A percentile compares a stretch with the other conserved stretches of the same genome.
Evolutionary conservation across 768 basidiomycete species (phyloP).

Genomic region (Boletus vinaceobasis): DNA sequence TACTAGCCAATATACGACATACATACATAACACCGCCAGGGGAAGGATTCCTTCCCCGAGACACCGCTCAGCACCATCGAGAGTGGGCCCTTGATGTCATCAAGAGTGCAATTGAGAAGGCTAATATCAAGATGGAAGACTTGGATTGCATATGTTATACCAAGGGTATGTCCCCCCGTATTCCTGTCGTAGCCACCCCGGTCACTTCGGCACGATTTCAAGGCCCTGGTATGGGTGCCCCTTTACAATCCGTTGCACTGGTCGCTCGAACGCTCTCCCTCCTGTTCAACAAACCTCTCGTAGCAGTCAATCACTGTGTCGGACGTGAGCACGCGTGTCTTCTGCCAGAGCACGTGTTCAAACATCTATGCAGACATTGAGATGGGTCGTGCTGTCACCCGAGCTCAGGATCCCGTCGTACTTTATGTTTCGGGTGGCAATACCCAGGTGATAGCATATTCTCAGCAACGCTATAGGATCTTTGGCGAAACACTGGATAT

Average conservation of each 20-base stretch:
- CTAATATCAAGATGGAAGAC: slow-evolving; percentile 67
- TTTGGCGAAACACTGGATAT: slow-evolving; percentile 99
- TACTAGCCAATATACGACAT: slow-evolving; percentile 91
- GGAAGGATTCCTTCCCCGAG: slow-evolving; percentile 93
- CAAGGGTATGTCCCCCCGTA: slow-evolving; percentile 62
- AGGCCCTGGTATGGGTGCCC: slow-evolving; percentile 99
- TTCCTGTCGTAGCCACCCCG: neutral
- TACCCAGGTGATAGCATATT: slow-evolving; percentile 99
- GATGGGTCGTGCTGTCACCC: slow-evolving; percentile 95
- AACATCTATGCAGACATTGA: slow-evolving; percentile 74
- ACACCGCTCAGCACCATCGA: slow-evolving; percentile 94
- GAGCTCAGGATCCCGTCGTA: slow-evolving; percentile 92
- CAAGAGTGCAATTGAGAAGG: slow-evolving; percentile 66
- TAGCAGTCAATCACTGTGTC: slow-evolving; percentile 99
- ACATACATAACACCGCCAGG: slow-evolving; percentile 99
- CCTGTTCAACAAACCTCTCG: slow-evolving; percentile 83
- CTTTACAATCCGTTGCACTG: slow-evolving; percentile 89
- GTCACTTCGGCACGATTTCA: neutral
- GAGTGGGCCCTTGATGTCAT: slow-evolving; percentile 88
- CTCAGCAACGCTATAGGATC: slow-evolving; percentile 93
- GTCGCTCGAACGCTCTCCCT: slow-evolving; percentile 90
- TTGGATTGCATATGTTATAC: slow-evolving; percentile 96
- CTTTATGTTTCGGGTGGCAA: slow-evolving; percentile 99
- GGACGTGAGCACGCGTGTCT: slow-evolving; percentile 64
- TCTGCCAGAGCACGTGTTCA: neutral